Evolutionary conservation across 228 moss, liverwort and hornwort species (phyloP).

Genomic region (Sphagnum magellanicum): DNA sequence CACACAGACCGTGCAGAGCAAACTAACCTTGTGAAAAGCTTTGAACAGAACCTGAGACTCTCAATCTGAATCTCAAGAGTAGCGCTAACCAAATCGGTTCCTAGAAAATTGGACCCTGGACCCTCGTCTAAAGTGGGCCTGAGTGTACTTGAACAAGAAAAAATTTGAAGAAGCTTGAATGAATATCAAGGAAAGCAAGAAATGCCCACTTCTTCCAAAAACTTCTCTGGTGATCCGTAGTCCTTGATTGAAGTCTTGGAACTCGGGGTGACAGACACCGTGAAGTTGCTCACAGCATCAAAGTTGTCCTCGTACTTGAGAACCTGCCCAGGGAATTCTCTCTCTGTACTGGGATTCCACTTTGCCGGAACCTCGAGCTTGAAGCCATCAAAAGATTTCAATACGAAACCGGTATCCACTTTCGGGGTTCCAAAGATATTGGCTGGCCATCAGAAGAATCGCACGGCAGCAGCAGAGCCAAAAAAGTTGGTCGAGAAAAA

Average conservation of each 20-base stretch:
- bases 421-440: conserved; percentile 71
- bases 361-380: conserved; percentile 62
- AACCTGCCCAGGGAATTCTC: conserved; percentile 93
- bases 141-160: too few relatives aligned
- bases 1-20: background rate
- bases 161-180: too few relatives aligned
- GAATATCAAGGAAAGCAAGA: too few relatives aligned
- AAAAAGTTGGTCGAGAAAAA: too few relatives aligned
- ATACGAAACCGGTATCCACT: conserved; percentile 52
- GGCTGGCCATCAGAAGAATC: conserved; percentile 25
- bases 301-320: conserved; percentile 88
- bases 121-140: too few relatives aligned
- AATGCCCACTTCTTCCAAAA: conserved; percentile 51
- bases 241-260: conserved; percentile 65
- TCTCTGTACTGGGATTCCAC: conserved; percentile 96
- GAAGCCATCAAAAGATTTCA: conserved; percentile 53
- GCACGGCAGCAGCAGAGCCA: too few relatives aligned
- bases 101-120: too few relatives aligned
- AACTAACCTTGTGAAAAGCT: background rate
- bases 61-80: too few relatives aligned
- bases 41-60: too few relatives aligned
- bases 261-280: conserved; percentile 63
- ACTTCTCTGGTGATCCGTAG: conserved; percentile 75
- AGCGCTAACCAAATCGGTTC: too few relatives aligned
- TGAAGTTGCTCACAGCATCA: conserved; percentile 55